Evolutionary conservation across 176 grass and related monocot species (phyloP).

Genomic region (Sorghum bicolor): DNA sequence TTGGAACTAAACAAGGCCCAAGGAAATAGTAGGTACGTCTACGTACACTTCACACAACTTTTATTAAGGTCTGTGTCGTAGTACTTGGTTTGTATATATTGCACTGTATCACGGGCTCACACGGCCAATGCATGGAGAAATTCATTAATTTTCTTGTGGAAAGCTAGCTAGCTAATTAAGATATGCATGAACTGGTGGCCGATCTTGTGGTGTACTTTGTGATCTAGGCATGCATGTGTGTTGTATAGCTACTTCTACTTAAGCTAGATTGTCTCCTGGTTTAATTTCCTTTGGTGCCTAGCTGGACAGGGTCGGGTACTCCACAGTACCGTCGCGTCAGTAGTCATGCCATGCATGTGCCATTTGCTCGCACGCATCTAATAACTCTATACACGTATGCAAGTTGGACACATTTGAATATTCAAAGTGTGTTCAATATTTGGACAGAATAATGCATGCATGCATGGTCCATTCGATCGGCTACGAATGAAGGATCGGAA

Average conservation of each 20-base stretch:
- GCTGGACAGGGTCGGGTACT: background rate
- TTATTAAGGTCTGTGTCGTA: background rate
- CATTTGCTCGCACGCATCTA: background rate
- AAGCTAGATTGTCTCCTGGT: background rate
- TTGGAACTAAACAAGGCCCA: too few species aligned
- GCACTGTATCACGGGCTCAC: too few species aligned
- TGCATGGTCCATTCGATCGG: background rate
- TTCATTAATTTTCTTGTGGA: too few species aligned
- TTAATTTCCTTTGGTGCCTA: background rate
- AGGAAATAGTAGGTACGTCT: background rate
- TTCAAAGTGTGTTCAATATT: background rate
- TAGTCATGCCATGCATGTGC: background rate
- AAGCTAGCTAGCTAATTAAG: background rate
- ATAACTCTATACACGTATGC: background rate
- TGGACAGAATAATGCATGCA: background rate
- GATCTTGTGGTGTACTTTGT: conserved; percentile 2
- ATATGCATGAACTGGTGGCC: background rate
- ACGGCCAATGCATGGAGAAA: too few species aligned
- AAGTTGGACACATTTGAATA: background rate
- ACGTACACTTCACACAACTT: background rate
- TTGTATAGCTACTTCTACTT: too few species aligned
- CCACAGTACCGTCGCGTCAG: background rate
- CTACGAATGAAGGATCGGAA: background rate
- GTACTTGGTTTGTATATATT: background rate
- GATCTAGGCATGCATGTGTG: background rate